Evolutionary conservation across 1,284 basidiomycete species (phyloP), one percentile per base, ranked within the genome.

Genomic region (Trametes polyzona): DNA sequence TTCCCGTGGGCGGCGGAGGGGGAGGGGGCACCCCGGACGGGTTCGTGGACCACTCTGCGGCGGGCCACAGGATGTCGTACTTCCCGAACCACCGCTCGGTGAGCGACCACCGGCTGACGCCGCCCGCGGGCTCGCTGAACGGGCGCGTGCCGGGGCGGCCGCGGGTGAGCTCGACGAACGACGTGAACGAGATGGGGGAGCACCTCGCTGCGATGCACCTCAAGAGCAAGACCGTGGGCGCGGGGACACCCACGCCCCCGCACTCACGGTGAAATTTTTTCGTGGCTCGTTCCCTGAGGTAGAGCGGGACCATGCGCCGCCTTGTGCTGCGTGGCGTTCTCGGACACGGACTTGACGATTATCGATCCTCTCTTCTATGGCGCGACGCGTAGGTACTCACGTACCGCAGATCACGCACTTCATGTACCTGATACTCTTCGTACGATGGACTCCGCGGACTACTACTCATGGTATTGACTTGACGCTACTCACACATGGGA

Each of bases 111-210:
- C 52, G 49, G 27, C 54, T 56, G 4, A 48, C 57, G 37, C 46
- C 56, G 2, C 51, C 51, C 1, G 29, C 26, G 4, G 40, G 47
- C 16, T 36, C 30, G 30, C 26, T 44, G 21, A 50, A 39, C 3
- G 56, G 51, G 27, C 43, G 58, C 40, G 17, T 57, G 33, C 58
- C 58, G 26, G 58, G 58, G 12, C 32, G 62, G 32, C 33, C 26
- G 47, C 53, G 62, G 30, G 62, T 63, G 24, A 61, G 46, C 54
- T 63, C 62, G 51, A 61, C 52, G 47, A 63, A 61, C 48, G 56
- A 58, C 46, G 55, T 63, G 16, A 58, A 49, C 51, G 62, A 63
- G 48, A 50, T 63, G 54, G 58, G 62, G 24, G 57, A 63, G 56
- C 44, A 39, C 12, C 30, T 61, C n/a, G 51, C 50, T 9, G 47